Conservation (phyloP, 1,284 basidiomycete species). For the Boletus semigastroideus region DNA sequence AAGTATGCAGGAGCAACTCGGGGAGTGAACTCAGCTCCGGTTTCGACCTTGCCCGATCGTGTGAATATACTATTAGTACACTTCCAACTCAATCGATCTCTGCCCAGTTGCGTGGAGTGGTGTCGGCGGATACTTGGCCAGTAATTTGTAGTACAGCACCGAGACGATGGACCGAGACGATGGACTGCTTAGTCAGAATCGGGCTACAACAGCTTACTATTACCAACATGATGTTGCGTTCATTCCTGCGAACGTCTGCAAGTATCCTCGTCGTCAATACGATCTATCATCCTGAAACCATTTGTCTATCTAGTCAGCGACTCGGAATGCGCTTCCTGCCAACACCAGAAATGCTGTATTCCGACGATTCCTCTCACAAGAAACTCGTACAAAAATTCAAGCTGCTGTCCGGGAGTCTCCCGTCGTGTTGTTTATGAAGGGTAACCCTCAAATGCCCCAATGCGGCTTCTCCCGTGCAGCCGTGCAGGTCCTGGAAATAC, state of each 20-base stretch:
- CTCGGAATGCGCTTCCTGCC: slow-evolving; percentile 8
- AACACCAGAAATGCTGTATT: slow-evolving; percentile 8
- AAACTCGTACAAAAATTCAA: slow-evolving; percentile 40
- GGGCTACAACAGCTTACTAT: too few species aligned
- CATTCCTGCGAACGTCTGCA: slow-evolving; percentile 31
- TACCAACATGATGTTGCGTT: slow-evolving; percentile 32
- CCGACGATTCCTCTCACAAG: slow-evolving; percentile 45
- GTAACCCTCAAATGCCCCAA: slow-evolving; percentile 80
- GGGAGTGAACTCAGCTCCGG: too few species aligned
- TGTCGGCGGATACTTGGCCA: too few species aligned
- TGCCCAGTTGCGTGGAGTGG: too few species aligned
- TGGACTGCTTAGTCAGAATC: background rate
- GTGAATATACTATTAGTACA: too few species aligned
- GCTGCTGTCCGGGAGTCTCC: slow-evolving; percentile 55
- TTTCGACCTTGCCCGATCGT: too few species aligned
- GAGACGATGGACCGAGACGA: too few species aligned
- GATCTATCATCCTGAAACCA: background rate
- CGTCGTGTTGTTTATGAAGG: slow-evolving; percentile 88
- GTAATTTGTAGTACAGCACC: too few species aligned
- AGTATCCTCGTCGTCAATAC: slow-evolving; percentile 1
- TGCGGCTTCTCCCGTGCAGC: slow-evolving; percentile 97
- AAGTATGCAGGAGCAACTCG: too few species aligned
- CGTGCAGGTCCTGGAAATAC: slow-evolving; percentile 87
- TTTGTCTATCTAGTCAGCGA: slow-evolving; percentile 24
- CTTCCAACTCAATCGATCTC: too few species aligned